Conservation (phyloP, 2,329 filamentous ascomycete species). For the Bipolaris zeicola region DNA sequence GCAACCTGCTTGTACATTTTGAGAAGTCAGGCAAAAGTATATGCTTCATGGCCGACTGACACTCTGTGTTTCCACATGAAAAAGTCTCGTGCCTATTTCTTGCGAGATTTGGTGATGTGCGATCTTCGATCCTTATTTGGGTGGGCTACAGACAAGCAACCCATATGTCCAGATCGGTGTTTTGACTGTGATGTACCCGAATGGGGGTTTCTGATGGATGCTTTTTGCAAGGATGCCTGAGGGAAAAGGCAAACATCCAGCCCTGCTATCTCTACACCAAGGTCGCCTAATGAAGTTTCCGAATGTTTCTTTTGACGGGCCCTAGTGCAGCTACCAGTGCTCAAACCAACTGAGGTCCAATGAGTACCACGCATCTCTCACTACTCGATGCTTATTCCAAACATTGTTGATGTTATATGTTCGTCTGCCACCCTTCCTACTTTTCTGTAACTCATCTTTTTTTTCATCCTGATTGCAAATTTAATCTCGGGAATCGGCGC, state of each 20-base stretch:
- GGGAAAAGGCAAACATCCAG: neutral
- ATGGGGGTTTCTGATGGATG: neutral
- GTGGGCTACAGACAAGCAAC: neutral
- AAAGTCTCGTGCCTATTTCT: neutral
- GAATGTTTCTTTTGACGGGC: neutral
- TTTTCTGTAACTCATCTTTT: neutral
- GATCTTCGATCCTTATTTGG: neutral
- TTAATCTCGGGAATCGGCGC: neutral
- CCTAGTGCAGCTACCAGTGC: neutral
- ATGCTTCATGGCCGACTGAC: neutral
- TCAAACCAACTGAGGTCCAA: neutral
- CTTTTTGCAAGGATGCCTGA: neutral
- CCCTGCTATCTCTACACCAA: neutral
- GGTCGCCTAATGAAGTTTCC: neutral
- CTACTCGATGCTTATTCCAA: neutral
- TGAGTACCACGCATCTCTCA: neutral
- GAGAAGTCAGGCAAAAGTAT: neutral
- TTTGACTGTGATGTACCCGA: neutral
- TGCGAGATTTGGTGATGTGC: neutral
- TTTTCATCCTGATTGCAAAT: neutral
- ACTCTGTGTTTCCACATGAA: neutral
- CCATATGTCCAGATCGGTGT: neutral
- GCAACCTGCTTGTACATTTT: neutral
- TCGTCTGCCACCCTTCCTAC: neutral
- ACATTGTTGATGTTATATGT: neutral